Evolutionary conservation across 202 grass and related monocot genomes (phyloP).

Genomic region (Brachypodium distachyon): DNA sequence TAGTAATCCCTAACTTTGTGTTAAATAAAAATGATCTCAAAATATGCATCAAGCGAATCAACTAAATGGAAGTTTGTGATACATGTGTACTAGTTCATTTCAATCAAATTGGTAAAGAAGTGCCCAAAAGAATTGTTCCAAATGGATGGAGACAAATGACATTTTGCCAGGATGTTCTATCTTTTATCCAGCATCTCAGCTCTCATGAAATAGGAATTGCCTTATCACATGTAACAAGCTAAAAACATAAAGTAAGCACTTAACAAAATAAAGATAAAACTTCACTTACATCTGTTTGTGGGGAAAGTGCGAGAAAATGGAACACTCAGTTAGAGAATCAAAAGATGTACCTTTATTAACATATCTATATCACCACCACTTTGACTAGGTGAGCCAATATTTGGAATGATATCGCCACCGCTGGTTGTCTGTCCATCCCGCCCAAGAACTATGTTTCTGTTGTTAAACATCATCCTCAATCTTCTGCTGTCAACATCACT

Average conservation of each 20-base stretch:
- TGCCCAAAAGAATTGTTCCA: neutral
- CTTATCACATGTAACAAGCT: neutral
- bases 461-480: conserved; percentile 89
- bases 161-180: neutral
- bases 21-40: no score
- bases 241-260: neutral
- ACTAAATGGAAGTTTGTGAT: no score
- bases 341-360: conserved; percentile 68
- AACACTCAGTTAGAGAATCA: conserved; percentile 2
- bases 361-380: conserved; percentile 81
- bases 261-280: neutral
- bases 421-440: conserved; percentile 74
- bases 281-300: neutral
- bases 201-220: neutral
- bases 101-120: neutral
- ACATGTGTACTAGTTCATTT: no score
- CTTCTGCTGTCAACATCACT: conserved; percentile 87
- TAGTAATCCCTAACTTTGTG: no score
- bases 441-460: conserved; percentile 56
- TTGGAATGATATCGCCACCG: conserved; percentile 67
- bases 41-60: no score
- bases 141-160: neutral
- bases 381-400: conserved; percentile 73
- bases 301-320: conserved; percentile 6
- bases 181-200: neutral